These are phyloP conservation scores for Petrea volubilis DNA, from an alignment of 257 asterid species.

Conservation along the genomic window DNA sequence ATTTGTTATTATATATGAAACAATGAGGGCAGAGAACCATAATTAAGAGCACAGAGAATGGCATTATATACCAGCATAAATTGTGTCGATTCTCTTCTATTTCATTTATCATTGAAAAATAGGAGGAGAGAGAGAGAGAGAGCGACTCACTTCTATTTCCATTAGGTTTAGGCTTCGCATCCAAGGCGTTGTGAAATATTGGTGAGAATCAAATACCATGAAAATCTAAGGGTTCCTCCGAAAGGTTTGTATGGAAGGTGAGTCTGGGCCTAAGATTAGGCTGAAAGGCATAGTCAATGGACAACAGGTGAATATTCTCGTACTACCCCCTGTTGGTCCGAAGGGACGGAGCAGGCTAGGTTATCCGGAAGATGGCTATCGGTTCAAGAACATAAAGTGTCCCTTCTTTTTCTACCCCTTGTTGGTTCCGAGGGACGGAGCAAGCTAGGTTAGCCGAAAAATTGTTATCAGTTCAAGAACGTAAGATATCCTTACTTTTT, in stretches of 20 bases:
- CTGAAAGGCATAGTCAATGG: not conserved
- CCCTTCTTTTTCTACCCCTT: not conserved
- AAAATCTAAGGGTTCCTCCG: not conserved
- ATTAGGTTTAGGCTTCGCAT: too few relatives aligned
- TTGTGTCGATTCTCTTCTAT: not conserved
- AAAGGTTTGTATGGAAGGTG: not conserved
- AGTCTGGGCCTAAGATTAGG: not conserved
- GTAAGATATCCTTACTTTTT: not conserved
- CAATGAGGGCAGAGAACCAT: not conserved
- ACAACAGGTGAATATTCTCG: conserved; percentile 1
- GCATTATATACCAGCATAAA: not conserved
- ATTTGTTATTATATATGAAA: not conserved
- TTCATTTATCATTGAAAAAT: not conserved
- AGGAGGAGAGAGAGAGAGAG: too few relatives aligned
- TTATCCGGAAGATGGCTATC: not conserved
- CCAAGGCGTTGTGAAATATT: too few relatives aligned
- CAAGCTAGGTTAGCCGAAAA: not conserved
- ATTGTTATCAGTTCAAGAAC: not conserved
- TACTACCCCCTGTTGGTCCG: not conserved
- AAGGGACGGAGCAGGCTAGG: not conserved
- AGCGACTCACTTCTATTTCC: too few relatives aligned
- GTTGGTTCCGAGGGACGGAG: conserved; percentile 4
- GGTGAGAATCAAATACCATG: too few relatives aligned
- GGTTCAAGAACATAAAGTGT: not conserved
- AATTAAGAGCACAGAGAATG: not conserved